A percentile compares a stretch with the other conserved stretches of the same genome.
phyloP scores from a whole-genome alignment of 495 filamentous ascomycete species.

The Rhypophila decipiens region DNA sequence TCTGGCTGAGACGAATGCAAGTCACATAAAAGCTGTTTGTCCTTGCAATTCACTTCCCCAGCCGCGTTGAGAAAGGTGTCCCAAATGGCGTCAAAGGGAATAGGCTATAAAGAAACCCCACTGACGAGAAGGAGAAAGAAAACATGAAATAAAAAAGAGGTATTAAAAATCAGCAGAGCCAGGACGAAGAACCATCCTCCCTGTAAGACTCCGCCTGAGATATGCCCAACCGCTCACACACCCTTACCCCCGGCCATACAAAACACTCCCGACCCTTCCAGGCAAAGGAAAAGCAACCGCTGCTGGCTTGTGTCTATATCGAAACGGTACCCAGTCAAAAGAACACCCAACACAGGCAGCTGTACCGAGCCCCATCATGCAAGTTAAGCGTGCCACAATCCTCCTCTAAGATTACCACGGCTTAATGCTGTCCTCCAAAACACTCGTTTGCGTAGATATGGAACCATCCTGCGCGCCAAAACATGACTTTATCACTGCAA shows the following conservation, averaged over 20 bases:
- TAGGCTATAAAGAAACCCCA: no score
- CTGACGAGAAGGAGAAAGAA: slow-evolving; percentile 12
- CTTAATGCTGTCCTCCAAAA: no score
- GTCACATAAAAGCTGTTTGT: no score
- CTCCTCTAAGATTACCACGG: no score
- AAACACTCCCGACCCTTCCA: not conserved
- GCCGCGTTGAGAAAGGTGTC: no score
- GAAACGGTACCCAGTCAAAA: slow-evolving; percentile 7
- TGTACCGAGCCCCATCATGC: no score
- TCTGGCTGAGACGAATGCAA: no score
- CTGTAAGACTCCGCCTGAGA: slow-evolving; percentile 23
- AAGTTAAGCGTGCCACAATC: no score
- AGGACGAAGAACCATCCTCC: slow-evolving; percentile 19
- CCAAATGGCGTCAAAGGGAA: no score
- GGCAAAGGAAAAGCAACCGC: slow-evolving; percentile 5
- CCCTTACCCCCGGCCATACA: no score
- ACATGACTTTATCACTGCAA: not conserved
- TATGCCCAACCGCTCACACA: slow-evolving; percentile 9
- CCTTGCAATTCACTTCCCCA: no score
- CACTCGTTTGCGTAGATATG: no score
- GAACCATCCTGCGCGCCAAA: not conserved
- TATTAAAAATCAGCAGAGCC: slow-evolving; percentile 32
- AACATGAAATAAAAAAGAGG: slow-evolving; percentile 17
- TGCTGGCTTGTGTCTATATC: slow-evolving; percentile 13
- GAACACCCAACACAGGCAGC: slow-evolving; percentile 1